These are phyloP conservation scores for Pelargonium australe DNA, from an alignment of 441 rosid species.

Conservation along the genomic window DNA sequence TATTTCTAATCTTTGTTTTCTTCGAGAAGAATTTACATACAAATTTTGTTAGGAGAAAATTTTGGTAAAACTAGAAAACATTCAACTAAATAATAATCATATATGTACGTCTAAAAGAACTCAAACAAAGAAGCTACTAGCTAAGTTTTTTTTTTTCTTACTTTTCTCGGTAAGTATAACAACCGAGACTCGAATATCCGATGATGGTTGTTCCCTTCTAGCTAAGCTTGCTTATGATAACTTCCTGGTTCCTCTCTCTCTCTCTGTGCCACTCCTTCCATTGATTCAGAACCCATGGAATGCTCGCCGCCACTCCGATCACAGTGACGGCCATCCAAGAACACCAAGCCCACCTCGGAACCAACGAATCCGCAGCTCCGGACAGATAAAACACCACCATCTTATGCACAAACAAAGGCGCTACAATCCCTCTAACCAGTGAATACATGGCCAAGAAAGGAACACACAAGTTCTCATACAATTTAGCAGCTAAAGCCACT, in stretches of 20 bases:
- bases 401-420: slow-evolving; percentile 46
- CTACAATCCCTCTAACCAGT: slow-evolving; percentile 56
- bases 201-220: too few relatives aligned
- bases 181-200: too few relatives aligned
- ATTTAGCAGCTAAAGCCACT: slow-evolving; percentile 34
- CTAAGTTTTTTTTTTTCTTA: too few relatives aligned
- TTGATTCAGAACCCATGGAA: slow-evolving; percentile 47
- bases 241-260: neutral
- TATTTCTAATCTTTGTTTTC: too few relatives aligned
- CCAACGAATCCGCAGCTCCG: slow-evolving; percentile 31
- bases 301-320: slow-evolving; percentile 48
- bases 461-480: slow-evolving; percentile 41
- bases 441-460: slow-evolving; percentile 48
- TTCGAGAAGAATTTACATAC: too few relatives aligned
- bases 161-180: too few relatives aligned
- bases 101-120: too few relatives aligned
- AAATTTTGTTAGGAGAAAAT: too few relatives aligned
- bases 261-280: slow-evolving; percentile 51
- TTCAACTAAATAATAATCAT: too few relatives aligned
- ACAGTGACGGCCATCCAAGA: slow-evolving; percentile 69
- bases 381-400: slow-evolving; percentile 41
- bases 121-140: too few relatives aligned
- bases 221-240: too few relatives aligned
- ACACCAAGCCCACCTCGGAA: slow-evolving; percentile 75
- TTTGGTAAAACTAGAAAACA: too few relatives aligned